Evolutionary conservation across 2,329 filamentous ascomycete species (phyloP).

Genomic region (Scedosporium dehoogii): DNA sequence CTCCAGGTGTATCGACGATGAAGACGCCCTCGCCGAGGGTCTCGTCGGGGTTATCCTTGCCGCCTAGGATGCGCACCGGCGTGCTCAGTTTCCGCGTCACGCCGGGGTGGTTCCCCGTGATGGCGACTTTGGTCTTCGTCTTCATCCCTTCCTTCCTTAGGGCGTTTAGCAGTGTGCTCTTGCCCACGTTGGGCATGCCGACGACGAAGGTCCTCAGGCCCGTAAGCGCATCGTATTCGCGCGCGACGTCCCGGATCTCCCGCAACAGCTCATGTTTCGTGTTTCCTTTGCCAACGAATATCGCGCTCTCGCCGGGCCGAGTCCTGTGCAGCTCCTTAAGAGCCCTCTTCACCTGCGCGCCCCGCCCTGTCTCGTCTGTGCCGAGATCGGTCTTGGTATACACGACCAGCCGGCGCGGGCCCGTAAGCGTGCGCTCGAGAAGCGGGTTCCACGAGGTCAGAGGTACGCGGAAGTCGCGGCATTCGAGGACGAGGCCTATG

Average conservation of each 20-base stretch:
- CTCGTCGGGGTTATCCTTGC: constrained; percentile 15
- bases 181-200: constrained; percentile 96
- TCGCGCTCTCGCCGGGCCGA: constrained; percentile 14
- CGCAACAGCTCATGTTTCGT: constrained; percentile 29
- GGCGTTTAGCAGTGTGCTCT: constrained; percentile 86
- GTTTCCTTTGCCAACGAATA: constrained; percentile 35
- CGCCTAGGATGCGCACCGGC: constrained; percentile 64
- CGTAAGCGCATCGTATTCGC: constrained; percentile 47
- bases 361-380: constrained; percentile 12
- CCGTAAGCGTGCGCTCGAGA: constrained; percentile 69
- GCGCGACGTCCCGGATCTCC: constrained; percentile 22
- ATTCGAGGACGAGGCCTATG: constrained; percentile 86
- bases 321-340: constrained; percentile 23
- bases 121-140: constrained; percentile 52
- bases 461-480: constrained; percentile 85
- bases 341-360: constrained; percentile 9
- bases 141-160: constrained; percentile 59
- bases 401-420: constrained; percentile 67
- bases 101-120: constrained; percentile 78
- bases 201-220: constrained; percentile 82
- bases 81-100: constrained; percentile 78
- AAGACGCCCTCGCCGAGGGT: constrained; percentile 57
- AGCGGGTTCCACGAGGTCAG: constrained; percentile 82
- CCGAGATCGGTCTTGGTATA: constrained; percentile 86
- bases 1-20: constrained; percentile 83